Conservation (phyloP, 192 early-diverging fungal species). For the Glomus cerebriforme region DNA sequence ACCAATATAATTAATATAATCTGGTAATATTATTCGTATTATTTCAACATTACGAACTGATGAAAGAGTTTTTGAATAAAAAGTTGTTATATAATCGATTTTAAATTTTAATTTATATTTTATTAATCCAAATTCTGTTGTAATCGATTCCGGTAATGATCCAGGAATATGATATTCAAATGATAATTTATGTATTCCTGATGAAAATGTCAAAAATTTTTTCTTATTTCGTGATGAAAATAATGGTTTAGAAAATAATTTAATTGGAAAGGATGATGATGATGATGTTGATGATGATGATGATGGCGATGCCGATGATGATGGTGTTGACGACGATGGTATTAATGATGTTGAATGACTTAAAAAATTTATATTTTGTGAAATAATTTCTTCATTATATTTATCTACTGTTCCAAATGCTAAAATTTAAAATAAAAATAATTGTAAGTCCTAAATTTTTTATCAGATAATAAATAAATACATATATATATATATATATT, state of each 20-base stretch:
- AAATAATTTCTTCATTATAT: background rate
- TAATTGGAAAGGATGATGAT: background rate
- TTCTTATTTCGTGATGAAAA: background rate
- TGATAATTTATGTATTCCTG: constrained; percentile 37
- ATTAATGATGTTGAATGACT: background rate
- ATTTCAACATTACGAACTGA: constrained; percentile 42
- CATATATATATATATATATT: constrained; percentile 21
- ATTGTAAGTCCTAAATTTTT: no score
- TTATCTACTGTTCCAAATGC: background rate
- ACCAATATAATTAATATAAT: constrained; percentile 52
- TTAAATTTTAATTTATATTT: constrained; percentile 40
- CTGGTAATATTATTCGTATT: constrained; percentile 51
- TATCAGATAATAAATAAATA: no score
- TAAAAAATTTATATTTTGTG: background rate
- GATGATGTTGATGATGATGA: no score
- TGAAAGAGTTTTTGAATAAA: constrained; percentile 48
- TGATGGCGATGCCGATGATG: no score
- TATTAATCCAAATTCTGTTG: constrained; percentile 35
- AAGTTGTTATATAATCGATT: background rate
- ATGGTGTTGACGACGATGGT: no score
- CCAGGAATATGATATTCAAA: constrained; percentile 40
- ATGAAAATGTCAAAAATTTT: constrained; percentile 28
- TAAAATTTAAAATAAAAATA: no score
- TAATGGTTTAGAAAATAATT: background rate
- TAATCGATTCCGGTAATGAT: constrained; percentile 37